Evolutionary conservation across 805 yeast species (phyloP).

Genomic region (Yamadazyma insecticola): DNA sequence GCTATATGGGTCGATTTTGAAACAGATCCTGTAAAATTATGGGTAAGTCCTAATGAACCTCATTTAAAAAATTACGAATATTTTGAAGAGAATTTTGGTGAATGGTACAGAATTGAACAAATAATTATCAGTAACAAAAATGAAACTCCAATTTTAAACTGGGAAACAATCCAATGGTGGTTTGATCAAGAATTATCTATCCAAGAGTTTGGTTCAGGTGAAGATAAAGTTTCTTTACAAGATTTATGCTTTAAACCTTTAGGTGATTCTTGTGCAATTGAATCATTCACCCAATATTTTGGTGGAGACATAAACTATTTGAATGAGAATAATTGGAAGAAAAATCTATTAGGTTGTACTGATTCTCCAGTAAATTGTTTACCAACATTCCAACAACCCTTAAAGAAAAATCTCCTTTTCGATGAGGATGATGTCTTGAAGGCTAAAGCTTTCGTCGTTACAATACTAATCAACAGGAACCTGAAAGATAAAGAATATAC

Average conservation of each 20-base stretch:
- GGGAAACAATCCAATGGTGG: slow-evolving; percentile 84
- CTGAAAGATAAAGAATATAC: slow-evolving; percentile 39
- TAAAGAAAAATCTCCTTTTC: slow-evolving; percentile 66
- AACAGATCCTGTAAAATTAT: slow-evolving; percentile 72
- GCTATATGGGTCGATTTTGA: slow-evolving; percentile 55
- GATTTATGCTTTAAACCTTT: slow-evolving; percentile 83
- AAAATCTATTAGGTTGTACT: slow-evolving; percentile 55
- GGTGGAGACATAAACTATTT: slow-evolving; percentile 52
- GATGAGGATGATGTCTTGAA: slow-evolving; percentile 44
- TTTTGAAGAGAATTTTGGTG: slow-evolving; percentile 83
- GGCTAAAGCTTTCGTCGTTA: slow-evolving; percentile 71
- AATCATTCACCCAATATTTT: slow-evolving; percentile 87
- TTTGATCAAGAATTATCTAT: slow-evolving; percentile 63
- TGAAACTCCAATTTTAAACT: slow-evolving; percentile 61
- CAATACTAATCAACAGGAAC: slow-evolving; percentile 60
- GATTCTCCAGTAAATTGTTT: slow-evolving; percentile 83
- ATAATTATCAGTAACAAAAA: slow-evolving; percentile 56
- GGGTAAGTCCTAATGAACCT: slow-evolving; percentile 82
- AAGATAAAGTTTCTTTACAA: slow-evolving; percentile 33
- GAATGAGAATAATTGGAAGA: slow-evolving; percentile 53
- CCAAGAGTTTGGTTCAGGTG: slow-evolving; percentile 23
- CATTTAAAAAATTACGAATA: slow-evolving; percentile 62
- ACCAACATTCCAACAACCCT: slow-evolving; percentile 88
- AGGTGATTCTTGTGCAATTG: slow-evolving; percentile 74
- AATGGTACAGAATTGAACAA: slow-evolving; percentile 87